phyloP scores from a whole-genome alignment of 495 filamentous ascomycete species.

The Thozetella sp. region DNA sequence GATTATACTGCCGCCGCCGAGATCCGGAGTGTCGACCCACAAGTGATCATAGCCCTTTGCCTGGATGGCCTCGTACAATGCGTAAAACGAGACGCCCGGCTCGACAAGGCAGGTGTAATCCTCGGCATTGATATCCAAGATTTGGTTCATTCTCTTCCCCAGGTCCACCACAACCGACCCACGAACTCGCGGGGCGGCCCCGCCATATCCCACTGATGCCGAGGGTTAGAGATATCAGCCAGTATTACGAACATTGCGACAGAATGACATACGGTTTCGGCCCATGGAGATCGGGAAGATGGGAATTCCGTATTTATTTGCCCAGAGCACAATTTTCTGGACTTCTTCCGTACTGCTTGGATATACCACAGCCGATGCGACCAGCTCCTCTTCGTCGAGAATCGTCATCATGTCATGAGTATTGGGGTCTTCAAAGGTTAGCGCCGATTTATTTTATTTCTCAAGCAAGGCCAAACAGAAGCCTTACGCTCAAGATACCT shows the following conservation, averaged over 20 bases:
- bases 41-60: constrained; percentile 20
- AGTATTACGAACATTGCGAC: neutral
- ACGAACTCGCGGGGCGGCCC: constrained; percentile 50
- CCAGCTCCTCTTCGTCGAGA: constrained; percentile 51
- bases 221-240: constrained; percentile 4
- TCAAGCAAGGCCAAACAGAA: neutral
- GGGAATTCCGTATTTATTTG: constrained; percentile 49
- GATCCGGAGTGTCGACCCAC: constrained; percentile 39
- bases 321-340: constrained; percentile 41
- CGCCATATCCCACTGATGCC: constrained; percentile 52
- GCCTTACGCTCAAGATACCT: constrained; percentile 50
- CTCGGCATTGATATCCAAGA: constrained; percentile 52
- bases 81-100: constrained; percentile 52
- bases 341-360: constrained; percentile 45
- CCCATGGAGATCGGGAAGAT: constrained; percentile 57
- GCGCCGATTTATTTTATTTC: neutral
- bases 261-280: constrained; percentile 33
- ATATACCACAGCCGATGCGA: constrained; percentile 51
- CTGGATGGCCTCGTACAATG: constrained; percentile 45
- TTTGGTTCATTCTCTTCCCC: constrained; percentile 51
- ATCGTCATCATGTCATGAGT: constrained; percentile 58
- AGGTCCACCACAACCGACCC: constrained; percentile 56
- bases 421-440: constrained; percentile 31
- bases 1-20: constrained; percentile 51
- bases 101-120: constrained; percentile 53